phyloP scores from a whole-genome alignment of 2,329 filamentous ascomycete genomes.

The Exophiala sp. region DNA sequence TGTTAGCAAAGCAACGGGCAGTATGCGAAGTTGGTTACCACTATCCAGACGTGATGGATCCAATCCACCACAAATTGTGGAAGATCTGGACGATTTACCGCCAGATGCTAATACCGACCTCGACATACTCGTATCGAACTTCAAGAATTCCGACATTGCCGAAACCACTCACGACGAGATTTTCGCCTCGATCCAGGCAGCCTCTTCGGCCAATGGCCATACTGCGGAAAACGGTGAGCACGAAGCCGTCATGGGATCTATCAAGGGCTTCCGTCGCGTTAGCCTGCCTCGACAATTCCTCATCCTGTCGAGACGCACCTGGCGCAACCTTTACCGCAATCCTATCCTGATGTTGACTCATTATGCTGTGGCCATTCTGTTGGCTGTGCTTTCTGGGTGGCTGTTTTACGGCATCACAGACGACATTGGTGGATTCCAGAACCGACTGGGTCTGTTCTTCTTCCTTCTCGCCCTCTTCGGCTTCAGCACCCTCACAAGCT shows the following conservation, averaged over 20 bases:
- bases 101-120: slow-evolving; percentile 69
- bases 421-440: slow-evolving; percentile 96
- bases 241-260: slow-evolving; percentile 45
- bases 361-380: slow-evolving; percentile 91
- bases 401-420: slow-evolving; percentile 95
- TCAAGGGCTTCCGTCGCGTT: slow-evolving; percentile 77
- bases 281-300: slow-evolving; percentile 77
- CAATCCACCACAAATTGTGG: slow-evolving; percentile 59
- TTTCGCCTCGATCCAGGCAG: slow-evolving; percentile 60
- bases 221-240: slow-evolving; percentile 51
- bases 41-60: slow-evolving; percentile 53
- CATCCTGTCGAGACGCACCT: slow-evolving; percentile 86
- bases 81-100: slow-evolving; percentile 64
- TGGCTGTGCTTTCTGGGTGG: slow-evolving; percentile 91
- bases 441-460: slow-evolving; percentile 94
- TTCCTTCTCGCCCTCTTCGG: slow-evolving; percentile 94
- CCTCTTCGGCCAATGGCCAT: slow-evolving; percentile 66
- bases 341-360: slow-evolving; percentile 98
- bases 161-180: slow-evolving; percentile 74
- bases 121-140: slow-evolving; percentile 74
- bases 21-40: slow-evolving; percentile 58
- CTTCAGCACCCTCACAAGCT: slow-evolving; percentile 89
- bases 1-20: slow-evolving; percentile 33
- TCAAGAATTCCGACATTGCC: slow-evolving; percentile 74
- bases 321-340: slow-evolving; percentile 96